A percentile compares a stretch with the other conserved stretches of the same genome.
Evolutionary conservation across 495 filamentous ascomycete genomes (phyloP).

Genomic region (Aspergillus egyptiacus): DNA sequence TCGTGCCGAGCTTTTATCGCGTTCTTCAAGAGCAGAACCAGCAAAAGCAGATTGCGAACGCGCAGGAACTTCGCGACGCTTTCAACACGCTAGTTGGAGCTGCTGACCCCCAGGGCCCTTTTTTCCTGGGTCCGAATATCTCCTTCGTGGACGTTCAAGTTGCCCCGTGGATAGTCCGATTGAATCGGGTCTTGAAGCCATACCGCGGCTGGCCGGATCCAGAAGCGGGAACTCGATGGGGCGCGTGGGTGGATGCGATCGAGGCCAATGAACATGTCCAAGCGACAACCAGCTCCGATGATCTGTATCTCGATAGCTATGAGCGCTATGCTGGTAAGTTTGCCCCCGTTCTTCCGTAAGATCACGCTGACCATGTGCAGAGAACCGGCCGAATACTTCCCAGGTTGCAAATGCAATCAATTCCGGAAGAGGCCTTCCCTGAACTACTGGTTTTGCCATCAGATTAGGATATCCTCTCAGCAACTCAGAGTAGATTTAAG

Average conservation of each 20-base stretch:
- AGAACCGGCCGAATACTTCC: conserved; percentile 57
- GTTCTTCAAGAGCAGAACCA: conserved; percentile 67
- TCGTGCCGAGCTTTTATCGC: conserved; percentile 77
- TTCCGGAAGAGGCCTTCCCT: conserved; percentile 49
- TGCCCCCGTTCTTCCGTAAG: neutral
- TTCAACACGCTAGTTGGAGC: conserved; percentile 69
- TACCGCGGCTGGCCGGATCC: conserved; percentile 77
- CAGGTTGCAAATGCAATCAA: conserved; percentile 55
- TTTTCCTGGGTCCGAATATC: conserved; percentile 67
- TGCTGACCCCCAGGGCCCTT: conserved; percentile 65
- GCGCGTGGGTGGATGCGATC: conserved; percentile 73
- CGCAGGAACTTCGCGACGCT: conserved; percentile 60
- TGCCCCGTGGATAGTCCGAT: conserved; percentile 79
- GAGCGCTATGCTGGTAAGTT: conserved; percentile 57
- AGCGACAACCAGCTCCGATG: conserved; percentile 69
- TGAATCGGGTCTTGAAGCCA: conserved; percentile 68
- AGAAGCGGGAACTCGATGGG: conserved; percentile 63
- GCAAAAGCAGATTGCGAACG: conserved; percentile 55
- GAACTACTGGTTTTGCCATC: neutral
- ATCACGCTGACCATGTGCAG: conserved; percentile 28
- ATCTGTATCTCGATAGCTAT: conserved; percentile 71
- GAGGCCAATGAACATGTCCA: conserved; percentile 67
- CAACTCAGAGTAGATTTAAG: conserved; percentile 1
- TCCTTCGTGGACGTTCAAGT: conserved; percentile 83
- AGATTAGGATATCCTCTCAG: neutral